Conservation (phyloP, 805 yeast genomes). For the Wickerhamomyces kurtzmanii region DNA sequence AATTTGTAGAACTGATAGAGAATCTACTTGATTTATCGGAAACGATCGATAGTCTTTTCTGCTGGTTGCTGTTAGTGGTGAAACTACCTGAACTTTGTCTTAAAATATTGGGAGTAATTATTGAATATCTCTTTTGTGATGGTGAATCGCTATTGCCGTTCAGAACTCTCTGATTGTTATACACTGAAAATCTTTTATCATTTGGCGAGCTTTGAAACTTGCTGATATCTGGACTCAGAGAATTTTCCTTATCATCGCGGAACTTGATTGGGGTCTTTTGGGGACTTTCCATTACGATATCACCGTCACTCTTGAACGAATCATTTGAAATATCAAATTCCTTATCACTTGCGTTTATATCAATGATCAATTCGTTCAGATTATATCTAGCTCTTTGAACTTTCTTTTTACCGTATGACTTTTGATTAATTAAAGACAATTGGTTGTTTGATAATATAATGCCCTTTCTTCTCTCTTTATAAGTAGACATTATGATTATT, state of each 20-base stretch:
- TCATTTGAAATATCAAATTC: slow-evolving; percentile 16
- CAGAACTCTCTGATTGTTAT: slow-evolving; percentile 7
- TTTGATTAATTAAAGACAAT: slow-evolving; percentile 3
- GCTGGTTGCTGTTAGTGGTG: background rate
- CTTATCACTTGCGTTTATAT: slow-evolving; percentile 3
- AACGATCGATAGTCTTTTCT: slow-evolving; percentile 1
- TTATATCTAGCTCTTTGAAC: slow-evolving; percentile 14
- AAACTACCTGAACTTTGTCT: background rate
- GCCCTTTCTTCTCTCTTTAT: slow-evolving; percentile 1
- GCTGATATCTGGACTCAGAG: slow-evolving; percentile 8
- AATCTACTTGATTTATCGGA: slow-evolving; percentile 1
- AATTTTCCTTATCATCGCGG: slow-evolving; percentile 13
- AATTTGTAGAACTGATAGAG: too few species aligned
- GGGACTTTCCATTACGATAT: too few species aligned
- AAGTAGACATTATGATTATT: too few species aligned
- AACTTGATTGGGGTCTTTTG: too few species aligned
- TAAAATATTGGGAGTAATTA: background rate
- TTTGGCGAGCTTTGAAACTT: background rate
- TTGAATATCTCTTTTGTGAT: slow-evolving; percentile 1
- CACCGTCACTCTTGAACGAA: slow-evolving; percentile 13
- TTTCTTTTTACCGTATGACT: slow-evolving; percentile 14
- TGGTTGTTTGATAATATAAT: background rate
- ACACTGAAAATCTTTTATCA: slow-evolving; percentile 12
- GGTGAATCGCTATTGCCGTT: too few species aligned
- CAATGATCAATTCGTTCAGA: slow-evolving; percentile 13